Evolutionary conservation across 1,139 yeast genomes (phyloP), one percentile per base, ranked within the genome.

Genomic region (Eremothecium coryli): DNA sequence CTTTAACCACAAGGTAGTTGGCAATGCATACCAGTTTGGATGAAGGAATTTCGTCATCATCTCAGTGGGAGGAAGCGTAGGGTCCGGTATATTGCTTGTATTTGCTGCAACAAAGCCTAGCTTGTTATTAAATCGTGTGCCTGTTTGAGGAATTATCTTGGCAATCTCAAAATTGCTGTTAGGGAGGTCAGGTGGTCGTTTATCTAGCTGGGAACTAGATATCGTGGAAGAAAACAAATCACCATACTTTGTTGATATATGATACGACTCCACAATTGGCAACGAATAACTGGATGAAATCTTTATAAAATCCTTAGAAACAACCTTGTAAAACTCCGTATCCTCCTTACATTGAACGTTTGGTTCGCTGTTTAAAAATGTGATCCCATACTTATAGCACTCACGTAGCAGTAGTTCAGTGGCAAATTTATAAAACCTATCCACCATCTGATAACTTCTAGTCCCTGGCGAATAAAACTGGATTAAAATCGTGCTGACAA

Each of bases 11-110:
- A 75, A 74, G 1, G 95, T 79, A 5, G 82, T 70, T 5, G 93
- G 84, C 33, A 88, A 64, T 6, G 85, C 76, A 45, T 79, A 79
- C 82, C 93, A 82, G 41, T 81, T 82, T 10, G 96, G 95, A 56
- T 86, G 95, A 47, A 80, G 68, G 52, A 82, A 82, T 38, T 72
- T 74, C 33, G 72, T 69, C 58, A 85, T 64, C 38, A 85, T 70
- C 44, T 79, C 82, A 1, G 82, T 70, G 2, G 84, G 78, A 5
- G 75, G 70, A 18, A 68, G 56, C 2, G 78, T 71, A 3, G 88
- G 82, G 39, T 75, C 71, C 6, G 82, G 81, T 14, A 77, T 68
- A 36, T 71, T 53, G 31, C 57, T 54, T 2, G 54, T 54, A 27
- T 54, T 54, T 2, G 58, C 59, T 3, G 59, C 56, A 5, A 65